Percentiles rank a stretch among this genome's conserved stretches.
phyloP scores from a whole-genome alignment of 2,329 filamentous ascomycete genomes.

The Colletotrichum australisinense region DNA sequence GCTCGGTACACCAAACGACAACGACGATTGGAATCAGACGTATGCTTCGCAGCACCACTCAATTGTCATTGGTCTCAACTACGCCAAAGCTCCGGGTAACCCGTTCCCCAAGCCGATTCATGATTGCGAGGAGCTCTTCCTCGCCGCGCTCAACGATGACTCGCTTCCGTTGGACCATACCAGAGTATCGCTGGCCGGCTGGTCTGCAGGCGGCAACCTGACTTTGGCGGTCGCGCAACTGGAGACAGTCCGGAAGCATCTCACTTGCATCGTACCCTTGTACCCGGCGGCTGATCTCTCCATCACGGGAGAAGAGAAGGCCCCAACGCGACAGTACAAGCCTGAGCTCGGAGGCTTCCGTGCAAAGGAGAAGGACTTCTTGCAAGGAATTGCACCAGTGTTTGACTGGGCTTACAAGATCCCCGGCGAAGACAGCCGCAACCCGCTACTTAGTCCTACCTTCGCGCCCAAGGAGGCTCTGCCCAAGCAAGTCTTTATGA shows the following conservation, averaged over 20 bases:
- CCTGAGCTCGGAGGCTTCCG: slow-evolving; percentile 36
- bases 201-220: slow-evolving; percentile 63
- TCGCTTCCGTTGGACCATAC: slow-evolving; percentile 56
- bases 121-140: slow-evolving; percentile 57
- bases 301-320: slow-evolving; percentile 40
- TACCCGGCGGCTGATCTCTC: slow-evolving; percentile 54
- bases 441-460: slow-evolving; percentile 48
- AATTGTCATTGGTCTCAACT: slow-evolving; percentile 60
- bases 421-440: slow-evolving; percentile 42
- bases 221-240: slow-evolving; percentile 53
- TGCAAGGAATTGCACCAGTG: slow-evolving; percentile 36
- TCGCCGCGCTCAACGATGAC: slow-evolving; percentile 54
- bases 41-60: slow-evolving; percentile 53
- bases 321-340: slow-evolving; percentile 41
- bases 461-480: slow-evolving; percentile 46
- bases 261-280: slow-evolving; percentile 50
- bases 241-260: slow-evolving; percentile 44
- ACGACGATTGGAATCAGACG: slow-evolving; percentile 57
- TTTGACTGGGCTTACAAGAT: slow-evolving; percentile 49
- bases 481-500: slow-evolving; percentile 49
- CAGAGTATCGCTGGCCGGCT: slow-evolving; percentile 57
- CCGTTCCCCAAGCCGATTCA: slow-evolving; percentile 56
- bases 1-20: slow-evolving; percentile 53
- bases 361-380: slow-evolving; percentile 30
- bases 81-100: slow-evolving; percentile 56